Percentiles rank a stretch among this genome's conserved stretches.
Evolutionary conservation across 1,284 basidiomycete genomes (phyloP).

Genomic region (Fomitopsis betulina): DNA sequence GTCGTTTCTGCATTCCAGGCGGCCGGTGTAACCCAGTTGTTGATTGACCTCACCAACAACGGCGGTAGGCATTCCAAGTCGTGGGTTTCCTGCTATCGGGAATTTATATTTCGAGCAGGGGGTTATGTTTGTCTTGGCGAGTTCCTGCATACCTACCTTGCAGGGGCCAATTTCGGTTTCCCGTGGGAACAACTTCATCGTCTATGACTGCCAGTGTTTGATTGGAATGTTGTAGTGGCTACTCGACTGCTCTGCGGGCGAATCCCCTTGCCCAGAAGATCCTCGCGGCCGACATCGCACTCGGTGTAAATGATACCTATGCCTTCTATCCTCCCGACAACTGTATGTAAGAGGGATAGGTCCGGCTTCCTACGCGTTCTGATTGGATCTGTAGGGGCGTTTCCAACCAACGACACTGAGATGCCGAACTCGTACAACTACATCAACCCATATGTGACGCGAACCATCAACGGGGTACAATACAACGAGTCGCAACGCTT

Average conservation of each 20-base stretch:
- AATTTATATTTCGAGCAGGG: conserved; percentile 30
- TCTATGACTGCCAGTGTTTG: not conserved
- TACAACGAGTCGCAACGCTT: conserved; percentile 58
- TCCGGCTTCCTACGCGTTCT: not conserved
- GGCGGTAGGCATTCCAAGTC: conserved; percentile 35
- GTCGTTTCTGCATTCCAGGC: conserved; percentile 43
- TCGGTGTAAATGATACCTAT: conserved; percentile 32
- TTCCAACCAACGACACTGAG: conserved; percentile 43
- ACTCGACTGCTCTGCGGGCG: conserved; percentile 47
- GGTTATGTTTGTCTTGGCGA: conserved; percentile 58
- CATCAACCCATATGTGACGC: conserved; percentile 40
- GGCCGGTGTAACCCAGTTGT: conserved; percentile 43
- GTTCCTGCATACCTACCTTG: conserved; percentile 55
- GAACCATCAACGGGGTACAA: conserved; percentile 41
- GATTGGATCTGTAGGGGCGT: conserved; percentile 36
- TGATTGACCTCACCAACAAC: conserved; percentile 61
- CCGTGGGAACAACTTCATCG: conserved; percentile 34
- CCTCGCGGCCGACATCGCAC: conserved; percentile 43
- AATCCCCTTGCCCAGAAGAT: conserved; percentile 56
- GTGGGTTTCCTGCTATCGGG: not conserved
- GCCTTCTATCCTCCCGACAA: conserved; percentile 47
- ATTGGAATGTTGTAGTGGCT: conserved; percentile 35
- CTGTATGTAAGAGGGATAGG: conserved; percentile 31
- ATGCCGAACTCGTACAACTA: conserved; percentile 45
- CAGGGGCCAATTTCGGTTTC: conserved; percentile 45